These are phyloP conservation scores for Cercis canadensis DNA, from an alignment of 306 rosid species.

Conservation along the genomic window DNA sequence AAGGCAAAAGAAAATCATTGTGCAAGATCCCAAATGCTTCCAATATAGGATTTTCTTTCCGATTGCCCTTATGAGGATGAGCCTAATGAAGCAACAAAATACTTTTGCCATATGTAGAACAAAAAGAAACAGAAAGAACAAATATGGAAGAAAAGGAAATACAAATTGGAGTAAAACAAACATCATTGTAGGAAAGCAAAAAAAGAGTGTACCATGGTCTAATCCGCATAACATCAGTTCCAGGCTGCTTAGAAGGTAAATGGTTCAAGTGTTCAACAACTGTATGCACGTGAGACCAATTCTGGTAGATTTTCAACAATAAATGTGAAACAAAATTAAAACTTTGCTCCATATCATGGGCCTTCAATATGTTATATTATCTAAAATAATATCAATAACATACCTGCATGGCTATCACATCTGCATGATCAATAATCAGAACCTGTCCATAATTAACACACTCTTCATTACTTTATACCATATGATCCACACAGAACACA, in stretches of 20 bases:
- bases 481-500: constrained; percentile 4
- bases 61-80: no score
- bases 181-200: constrained; percentile 13
- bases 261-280: constrained; percentile 77
- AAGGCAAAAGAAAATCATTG: background rate
- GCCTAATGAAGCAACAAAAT: no score
- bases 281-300: constrained; percentile 75
- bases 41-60: background rate
- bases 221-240: constrained; percentile 89
- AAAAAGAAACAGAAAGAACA: constrained; percentile 1
- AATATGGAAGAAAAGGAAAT: constrained; percentile 22
- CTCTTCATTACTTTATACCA: constrained; percentile 27
- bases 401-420: constrained; percentile 95
- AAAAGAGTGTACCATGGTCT: constrained; percentile 69
- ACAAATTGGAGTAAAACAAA: background rate
- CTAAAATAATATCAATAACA: constrained; percentile 33
- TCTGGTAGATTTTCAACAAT: constrained; percentile 53
- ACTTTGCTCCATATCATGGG: constrained; percentile 26
- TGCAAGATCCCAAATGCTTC: background rate
- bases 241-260: constrained; percentile 74
- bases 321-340: constrained; percentile 20
- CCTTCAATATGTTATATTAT: constrained; percentile 28
- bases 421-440: constrained; percentile 89
- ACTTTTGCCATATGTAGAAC: constrained; percentile 14
- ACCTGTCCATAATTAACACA: constrained; percentile 60